Base-by-base conservation (phyloP, 129 eudicot species). In the Chrysanthemum lavandulifolium region DNA sequence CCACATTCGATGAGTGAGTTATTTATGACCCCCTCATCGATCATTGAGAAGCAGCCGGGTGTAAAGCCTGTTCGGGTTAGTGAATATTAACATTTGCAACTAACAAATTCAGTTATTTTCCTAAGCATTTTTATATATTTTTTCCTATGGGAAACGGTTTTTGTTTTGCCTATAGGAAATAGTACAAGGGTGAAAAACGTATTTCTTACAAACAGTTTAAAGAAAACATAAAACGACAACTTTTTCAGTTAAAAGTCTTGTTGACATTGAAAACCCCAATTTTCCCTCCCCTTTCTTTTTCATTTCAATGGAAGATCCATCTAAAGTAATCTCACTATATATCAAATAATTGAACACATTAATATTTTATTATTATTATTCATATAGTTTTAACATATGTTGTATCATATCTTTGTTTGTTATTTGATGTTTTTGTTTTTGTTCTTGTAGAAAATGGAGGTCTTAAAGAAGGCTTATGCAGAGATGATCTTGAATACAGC, bases 401-500 rank as follows among this genome's bases (percentile, higher is more conserved):
- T 4, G 40, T 33, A 33, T 33, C 43, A 36, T 36, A 36, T 36
- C 43, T 6, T 36, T 36, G 43, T 36, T 0, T 36, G 43, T 36
- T 4, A 36, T 36, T 36, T 36, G 43, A 5, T 36, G 43, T 40
- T 57, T 58, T 58, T 5, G 1, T 15, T 65, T 59, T 31, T 71
- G 10, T 52, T 61, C 23, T 62, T 65, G 58, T 23, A 81, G 86
- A 75, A 84, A 79, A 74, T 75, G 84, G 84, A 78, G 78, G 91
- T 79, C 13, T 40, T 88, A 80, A 88, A 88, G 87, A 84, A 82
- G 79, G 93, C 85, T n/a, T 91, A 88, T 27, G 97, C 97, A 27
- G 96, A 84, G 58, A 86, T 88, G 68, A 86, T 91, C 43, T 79
- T 88, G 74, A 91, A 86, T 78, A 84, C 89, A 67, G 80, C 91